Conservation (phyloP, 2,329 filamentous ascomycete genomes). For the Fusarium dlaminii region DNA sequence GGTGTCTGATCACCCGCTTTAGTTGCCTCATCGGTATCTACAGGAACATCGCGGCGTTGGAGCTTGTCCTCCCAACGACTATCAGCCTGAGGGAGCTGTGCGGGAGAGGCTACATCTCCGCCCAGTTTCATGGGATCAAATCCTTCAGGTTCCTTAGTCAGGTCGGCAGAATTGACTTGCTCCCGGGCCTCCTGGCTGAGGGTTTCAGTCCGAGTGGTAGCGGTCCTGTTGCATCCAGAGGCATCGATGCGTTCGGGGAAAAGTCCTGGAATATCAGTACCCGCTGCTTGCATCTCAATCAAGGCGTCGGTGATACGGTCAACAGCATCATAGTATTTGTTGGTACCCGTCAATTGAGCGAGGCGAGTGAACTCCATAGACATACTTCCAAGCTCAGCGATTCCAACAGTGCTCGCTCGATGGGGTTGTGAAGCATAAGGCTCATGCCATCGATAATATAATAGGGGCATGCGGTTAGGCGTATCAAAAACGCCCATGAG, state of each 20-base stretch:
- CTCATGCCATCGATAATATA: constrained; percentile 83
- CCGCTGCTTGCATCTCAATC: constrained; percentile 75
- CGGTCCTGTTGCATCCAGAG: constrained; percentile 76
- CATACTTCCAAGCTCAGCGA: constrained; percentile 81
- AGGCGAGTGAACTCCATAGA: constrained; percentile 90
- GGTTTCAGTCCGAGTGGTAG: constrained; percentile 43
- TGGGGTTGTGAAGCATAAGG: constrained; percentile 70
- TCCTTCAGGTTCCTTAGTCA: constrained; percentile 42
- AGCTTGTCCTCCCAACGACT: constrained; percentile 35
- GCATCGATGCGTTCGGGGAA: constrained; percentile 83
- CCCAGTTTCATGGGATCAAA: constrained; percentile 28
- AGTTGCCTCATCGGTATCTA: background rate
- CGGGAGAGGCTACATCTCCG: background rate
- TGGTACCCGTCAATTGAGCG: constrained; percentile 82
- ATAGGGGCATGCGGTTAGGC: constrained; percentile 89
- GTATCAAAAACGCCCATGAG: constrained; percentile 89
- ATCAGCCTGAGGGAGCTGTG: constrained; percentile 25
- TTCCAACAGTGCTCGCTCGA: constrained; percentile 65
- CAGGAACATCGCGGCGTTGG: constrained; percentile 16
- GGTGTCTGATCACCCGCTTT: background rate
- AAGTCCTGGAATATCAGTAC: constrained; percentile 77
- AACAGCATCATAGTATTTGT: constrained; percentile 90
- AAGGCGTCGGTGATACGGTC: constrained; percentile 86
- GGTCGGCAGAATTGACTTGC: constrained; percentile 47
- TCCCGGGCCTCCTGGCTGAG: constrained; percentile 50